Base-by-base conservation (phyloP, 2,329 filamentous ascomycete genomes). In the Neofusicoccum sp. region DNA sequence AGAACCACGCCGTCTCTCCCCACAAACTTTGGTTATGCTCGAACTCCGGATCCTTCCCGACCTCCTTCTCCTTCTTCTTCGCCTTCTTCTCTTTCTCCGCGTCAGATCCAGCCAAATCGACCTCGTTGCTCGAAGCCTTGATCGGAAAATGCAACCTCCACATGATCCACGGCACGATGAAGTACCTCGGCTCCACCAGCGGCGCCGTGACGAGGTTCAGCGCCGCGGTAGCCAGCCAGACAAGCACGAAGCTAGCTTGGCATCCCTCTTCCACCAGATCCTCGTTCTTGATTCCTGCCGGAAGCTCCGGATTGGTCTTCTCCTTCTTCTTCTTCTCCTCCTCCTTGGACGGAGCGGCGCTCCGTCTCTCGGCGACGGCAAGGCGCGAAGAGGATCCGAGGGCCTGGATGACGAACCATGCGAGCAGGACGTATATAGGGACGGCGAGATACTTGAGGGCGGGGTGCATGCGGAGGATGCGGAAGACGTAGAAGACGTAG, bases 401-500 rank as follows among this genome's bases (percentile, higher is more conserved):
- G 0, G 85, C 79, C 12, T 84, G 82, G 76, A 93, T 88, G 36
- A 86, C 84, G 11, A 89, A 77, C 85, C 88, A 94, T 6, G 84
- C 88, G 70, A 87, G 89, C 14, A 86, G 9, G 2, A 90, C 83
- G 76, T 99, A 98, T 1, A 89, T 79, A 0, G 88, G 81, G 0
- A 89, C 84, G 1, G 90, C 87, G 0, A 84, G 76, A 69, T 92
- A 93, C 39, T 88, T 88, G 58, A 92, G 77, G 16, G 80, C 77
- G 1, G 82, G 80, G 45, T 91, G 85, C 5, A 83, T 83, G 2
- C 90, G 84, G 41, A 98, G 88, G 5, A 90, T 88, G 1, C 93
- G 88, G 81, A 99, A 99, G 65, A 96, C 82, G 78, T 99, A 99
- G 77, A 99, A 99, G 75, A 96, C 89, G 79, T 97, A 99, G 76